Percentiles rank a stretch among this genome's conserved stretches.
phyloP scores from a whole-genome alignment of 2,329 filamentous ascomycete species.

The Aspergillus thermomutatus region DNA sequence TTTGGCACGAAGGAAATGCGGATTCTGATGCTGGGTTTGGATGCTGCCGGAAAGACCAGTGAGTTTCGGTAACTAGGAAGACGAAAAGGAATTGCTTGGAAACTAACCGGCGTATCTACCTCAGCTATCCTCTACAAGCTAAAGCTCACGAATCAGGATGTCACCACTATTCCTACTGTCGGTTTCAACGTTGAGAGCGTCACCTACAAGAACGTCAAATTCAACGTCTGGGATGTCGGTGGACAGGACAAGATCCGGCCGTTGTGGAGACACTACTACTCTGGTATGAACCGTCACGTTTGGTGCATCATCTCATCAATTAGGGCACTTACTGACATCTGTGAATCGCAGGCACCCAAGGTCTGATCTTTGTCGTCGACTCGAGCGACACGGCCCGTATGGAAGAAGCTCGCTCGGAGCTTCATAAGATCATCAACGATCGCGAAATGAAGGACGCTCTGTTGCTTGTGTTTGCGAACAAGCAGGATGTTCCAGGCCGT shows the following conservation, averaged over 20 bases:
- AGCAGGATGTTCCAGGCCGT: conserved; percentile 90
- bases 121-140: conserved; percentile 92
- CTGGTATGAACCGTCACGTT: conserved; percentile 48
- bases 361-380: conserved; percentile 97
- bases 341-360: conserved; percentile 71
- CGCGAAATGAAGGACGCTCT: conserved; percentile 96
- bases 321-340: conserved; percentile 1
- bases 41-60: conserved; percentile 97
- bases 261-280: conserved; percentile 96
- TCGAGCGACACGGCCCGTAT: conserved; percentile 88
- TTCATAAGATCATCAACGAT: conserved; percentile 97
- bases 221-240: conserved; percentile 98
- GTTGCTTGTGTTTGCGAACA: conserved; percentile 95
- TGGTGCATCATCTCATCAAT: background rate
- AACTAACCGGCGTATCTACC: conserved; percentile 7
- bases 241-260: conserved; percentile 98
- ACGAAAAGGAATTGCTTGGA: background rate
- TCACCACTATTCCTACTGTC: conserved; percentile 97
- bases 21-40: conserved; percentile 94
- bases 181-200: conserved; percentile 99
- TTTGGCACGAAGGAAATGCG: conserved; percentile 99
- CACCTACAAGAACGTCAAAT: conserved; percentile 99
- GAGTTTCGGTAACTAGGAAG: conserved; percentile 19
- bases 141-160: conserved; percentile 88
- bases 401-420: conserved; percentile 86